Conservation (phyloP, 2,329 filamentous ascomycete species). For the Aspergillus proliferans region DNA sequence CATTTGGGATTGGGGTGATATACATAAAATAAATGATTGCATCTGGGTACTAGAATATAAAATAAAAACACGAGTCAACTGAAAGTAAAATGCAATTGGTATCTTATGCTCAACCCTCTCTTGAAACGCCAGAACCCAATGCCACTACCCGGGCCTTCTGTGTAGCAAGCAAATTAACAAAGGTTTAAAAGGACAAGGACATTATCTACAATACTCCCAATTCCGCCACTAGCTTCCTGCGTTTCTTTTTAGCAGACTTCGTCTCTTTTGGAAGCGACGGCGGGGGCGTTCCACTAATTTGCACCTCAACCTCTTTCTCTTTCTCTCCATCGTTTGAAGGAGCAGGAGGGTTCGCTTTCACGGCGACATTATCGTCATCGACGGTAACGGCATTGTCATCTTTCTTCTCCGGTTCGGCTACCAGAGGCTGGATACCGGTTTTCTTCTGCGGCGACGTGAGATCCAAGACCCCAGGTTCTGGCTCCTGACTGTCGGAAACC, state of each 20-base stretch:
- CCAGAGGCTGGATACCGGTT: too few relatives aligned
- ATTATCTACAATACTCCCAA: not conserved
- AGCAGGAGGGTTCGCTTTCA: too few relatives aligned
- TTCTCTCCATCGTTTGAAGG: not conserved
- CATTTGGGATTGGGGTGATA: not conserved
- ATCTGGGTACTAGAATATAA: not conserved
- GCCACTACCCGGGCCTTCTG: not conserved
- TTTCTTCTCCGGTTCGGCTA: not conserved
- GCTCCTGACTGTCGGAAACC: slow-evolving; percentile 27
- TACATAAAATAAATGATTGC: not conserved
- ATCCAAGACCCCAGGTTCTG: not conserved
- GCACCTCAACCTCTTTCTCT: slow-evolving; percentile 12
- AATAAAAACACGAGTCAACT: not conserved
- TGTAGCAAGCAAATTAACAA: not conserved
- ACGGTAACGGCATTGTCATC: not conserved
- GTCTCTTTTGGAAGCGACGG: not conserved
- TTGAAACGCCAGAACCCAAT: not conserved
- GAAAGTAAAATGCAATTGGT: not conserved
- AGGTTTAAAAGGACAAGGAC: not conserved
- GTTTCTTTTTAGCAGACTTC: not conserved
- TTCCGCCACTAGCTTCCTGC: too few relatives aligned
- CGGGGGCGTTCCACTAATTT: slow-evolving; percentile 22
- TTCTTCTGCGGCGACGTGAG: not conserved
- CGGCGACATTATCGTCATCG: slow-evolving; percentile 1
- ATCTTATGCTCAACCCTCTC: not conserved